Percentiles rank a stretch among this genome's conserved stretches.
These are phyloP conservation scores for Linnemannia zychae DNA, from an alignment of 192 early-diverging fungal species.

Conservation along the genomic window DNA sequence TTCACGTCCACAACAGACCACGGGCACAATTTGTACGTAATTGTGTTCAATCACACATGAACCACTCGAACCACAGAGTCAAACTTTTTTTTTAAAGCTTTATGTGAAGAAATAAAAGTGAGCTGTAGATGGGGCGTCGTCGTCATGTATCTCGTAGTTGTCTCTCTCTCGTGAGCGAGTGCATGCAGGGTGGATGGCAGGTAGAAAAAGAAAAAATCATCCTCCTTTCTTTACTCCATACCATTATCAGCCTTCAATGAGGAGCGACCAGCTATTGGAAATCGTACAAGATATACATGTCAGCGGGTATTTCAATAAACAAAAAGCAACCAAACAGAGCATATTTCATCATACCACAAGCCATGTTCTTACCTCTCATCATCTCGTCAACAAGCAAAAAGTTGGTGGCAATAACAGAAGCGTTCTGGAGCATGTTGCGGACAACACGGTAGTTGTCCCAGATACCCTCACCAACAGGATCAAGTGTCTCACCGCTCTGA, in stretches of 20 bases:
- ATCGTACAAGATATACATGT: background rate
- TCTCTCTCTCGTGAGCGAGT: background rate
- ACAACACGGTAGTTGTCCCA: conserved; percentile 99
- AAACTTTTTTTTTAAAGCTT: too few species aligned
- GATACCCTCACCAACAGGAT: conserved; percentile 93
- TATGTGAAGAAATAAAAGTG: too few species aligned
- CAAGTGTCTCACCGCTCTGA: conserved; percentile 92
- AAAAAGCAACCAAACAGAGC: background rate
- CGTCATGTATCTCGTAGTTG: background rate
- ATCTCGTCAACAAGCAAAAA: conserved; percentile 98
- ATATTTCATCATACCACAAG: too few species aligned
- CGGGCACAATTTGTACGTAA: too few species aligned
- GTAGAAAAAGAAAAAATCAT: background rate
- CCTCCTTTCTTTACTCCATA: conserved; percentile 37
- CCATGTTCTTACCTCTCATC: conserved; percentile 86
- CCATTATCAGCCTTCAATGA: conserved; percentile 51
- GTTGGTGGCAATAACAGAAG: conserved; percentile 97
- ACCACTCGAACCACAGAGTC: too few species aligned
- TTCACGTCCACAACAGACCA: too few species aligned
- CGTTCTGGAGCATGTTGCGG: conserved; percentile 91
- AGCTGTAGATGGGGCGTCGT: too few species aligned
- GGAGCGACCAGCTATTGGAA: conserved; percentile 42
- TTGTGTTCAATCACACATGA: too few species aligned
- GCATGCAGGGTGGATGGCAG: background rate
- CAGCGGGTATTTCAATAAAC: background rate